Conservation (phyloP, 139 green algal genomes). For the Tetradesmus obliquus region DNA sequence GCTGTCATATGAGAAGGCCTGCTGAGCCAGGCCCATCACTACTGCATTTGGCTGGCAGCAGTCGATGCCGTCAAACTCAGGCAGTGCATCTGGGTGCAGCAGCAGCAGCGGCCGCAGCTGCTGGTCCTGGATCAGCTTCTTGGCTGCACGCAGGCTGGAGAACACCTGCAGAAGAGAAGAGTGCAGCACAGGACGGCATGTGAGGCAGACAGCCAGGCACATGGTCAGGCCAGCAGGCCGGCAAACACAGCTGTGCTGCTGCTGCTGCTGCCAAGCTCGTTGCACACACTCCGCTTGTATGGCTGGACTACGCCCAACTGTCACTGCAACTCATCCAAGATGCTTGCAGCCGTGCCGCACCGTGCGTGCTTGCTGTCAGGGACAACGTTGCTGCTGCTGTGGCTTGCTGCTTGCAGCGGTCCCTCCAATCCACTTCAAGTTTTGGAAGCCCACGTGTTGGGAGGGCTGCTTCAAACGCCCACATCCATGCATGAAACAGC, state of each 20-base stretch:
- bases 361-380: too few species aligned
- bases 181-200: neutral
- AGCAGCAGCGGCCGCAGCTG: conserved; percentile 53
- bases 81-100: conserved; percentile 53
- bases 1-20: conserved; percentile 51
- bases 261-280: neutral
- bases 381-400: too few species aligned
- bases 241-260: neutral
- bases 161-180: conserved; percentile 18
- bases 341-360: too few species aligned
- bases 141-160: conserved; percentile 27
- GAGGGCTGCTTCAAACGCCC: too few species aligned
- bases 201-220: neutral
- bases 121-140: conserved; percentile 4
- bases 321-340: too few species aligned
- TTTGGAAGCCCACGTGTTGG: too few species aligned
- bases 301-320: too few species aligned
- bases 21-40: conserved; percentile 52
- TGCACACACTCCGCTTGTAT: neutral
- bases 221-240: neutral
- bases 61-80: conserved; percentile 50
- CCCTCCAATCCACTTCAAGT: too few species aligned
- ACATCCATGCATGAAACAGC: too few species aligned
- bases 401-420: too few species aligned
- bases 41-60: conserved; percentile 22